phyloP scores from a whole-genome alignment of 2,329 filamentous ascomycete genomes.

The Fusarium pininemorale region DNA sequence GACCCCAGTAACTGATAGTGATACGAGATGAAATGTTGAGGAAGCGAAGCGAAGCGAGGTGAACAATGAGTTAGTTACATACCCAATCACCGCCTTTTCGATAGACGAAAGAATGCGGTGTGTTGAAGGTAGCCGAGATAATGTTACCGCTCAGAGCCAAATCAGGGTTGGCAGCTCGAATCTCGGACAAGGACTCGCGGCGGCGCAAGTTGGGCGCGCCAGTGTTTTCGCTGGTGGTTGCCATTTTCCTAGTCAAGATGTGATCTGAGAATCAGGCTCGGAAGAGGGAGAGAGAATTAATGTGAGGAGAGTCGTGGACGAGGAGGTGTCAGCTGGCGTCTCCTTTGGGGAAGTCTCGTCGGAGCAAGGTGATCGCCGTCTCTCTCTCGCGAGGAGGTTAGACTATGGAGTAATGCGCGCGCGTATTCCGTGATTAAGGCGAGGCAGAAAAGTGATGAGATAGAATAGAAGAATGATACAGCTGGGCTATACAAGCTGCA shows the following conservation, averaged over 20 bases:
- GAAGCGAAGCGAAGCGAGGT: slow-evolving; percentile 17
- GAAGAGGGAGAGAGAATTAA: not conserved
- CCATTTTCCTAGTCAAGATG: slow-evolving; percentile 17
- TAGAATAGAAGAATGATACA: not conserved
- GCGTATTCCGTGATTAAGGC: slow-evolving; percentile 37
- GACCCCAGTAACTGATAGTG: slow-evolving; percentile 18
- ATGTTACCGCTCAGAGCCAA: slow-evolving; percentile 70
- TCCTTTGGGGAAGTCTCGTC: slow-evolving; percentile 28
- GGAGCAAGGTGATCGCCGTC: slow-evolving; percentile 24
- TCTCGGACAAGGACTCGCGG: slow-evolving; percentile 63
- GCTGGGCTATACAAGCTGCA: not conserved
- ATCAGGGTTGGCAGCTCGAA: slow-evolving; percentile 65
- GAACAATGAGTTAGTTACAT: slow-evolving; percentile 42
- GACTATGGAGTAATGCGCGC: slow-evolving; percentile 1
- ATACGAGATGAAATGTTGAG: slow-evolving; percentile 25
- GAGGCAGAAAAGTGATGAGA: not conserved
- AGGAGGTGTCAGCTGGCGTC: slow-evolving; percentile 22
- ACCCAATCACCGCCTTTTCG: slow-evolving; percentile 70
- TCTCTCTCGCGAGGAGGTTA: slow-evolving; percentile 10
- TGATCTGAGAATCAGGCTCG: slow-evolving; percentile 1
- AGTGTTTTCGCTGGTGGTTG: slow-evolving; percentile 15
- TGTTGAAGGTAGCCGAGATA: slow-evolving; percentile 72
- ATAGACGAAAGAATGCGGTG: slow-evolving; percentile 68
- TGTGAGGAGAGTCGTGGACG: slow-evolving; percentile 2
- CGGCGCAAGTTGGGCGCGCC: slow-evolving; percentile 49